phyloP scores from a whole-genome alignment of 768 basidiomycete species.

The Lactarius quietus region DNA sequence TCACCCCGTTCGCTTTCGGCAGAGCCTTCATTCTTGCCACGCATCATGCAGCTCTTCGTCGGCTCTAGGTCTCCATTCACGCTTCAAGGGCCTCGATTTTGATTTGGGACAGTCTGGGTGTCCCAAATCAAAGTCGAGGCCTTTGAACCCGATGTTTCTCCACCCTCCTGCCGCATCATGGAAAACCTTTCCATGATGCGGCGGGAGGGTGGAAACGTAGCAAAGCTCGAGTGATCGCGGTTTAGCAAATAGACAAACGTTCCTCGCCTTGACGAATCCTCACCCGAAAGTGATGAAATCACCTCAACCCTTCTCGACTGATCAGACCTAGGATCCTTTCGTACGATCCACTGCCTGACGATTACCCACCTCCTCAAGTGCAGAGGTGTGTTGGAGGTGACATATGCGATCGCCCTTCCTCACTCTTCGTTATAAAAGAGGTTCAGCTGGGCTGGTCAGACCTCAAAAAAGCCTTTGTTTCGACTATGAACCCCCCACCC shows the following conservation, averaged over 20 bases:
- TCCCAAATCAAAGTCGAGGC: too few species aligned
- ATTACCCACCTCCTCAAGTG: constrained; percentile 7
- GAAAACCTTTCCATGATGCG: too few species aligned
- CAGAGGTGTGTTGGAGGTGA: constrained; percentile 20
- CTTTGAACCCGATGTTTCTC: constrained; percentile 26
- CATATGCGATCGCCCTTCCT: constrained; percentile 10
- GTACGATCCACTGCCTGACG: constrained; percentile 8
- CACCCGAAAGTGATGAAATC: constrained; percentile 20
- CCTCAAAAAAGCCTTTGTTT: constrained; percentile 44
- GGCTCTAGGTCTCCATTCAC: constrained; percentile 16
- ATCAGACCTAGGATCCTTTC: constrained; percentile 21
- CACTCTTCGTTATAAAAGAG: constrained; percentile 9
- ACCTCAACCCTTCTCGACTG: constrained; percentile 12
- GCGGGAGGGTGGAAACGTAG: too few species aligned
- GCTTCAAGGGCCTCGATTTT: constrained; percentile 26
- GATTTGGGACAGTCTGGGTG: not conserved
- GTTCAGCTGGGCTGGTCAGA: constrained; percentile 9
- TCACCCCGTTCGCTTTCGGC: constrained; percentile 20
- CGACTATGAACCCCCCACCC: constrained; percentile 59
- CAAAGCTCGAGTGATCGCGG: constrained; percentile 21
- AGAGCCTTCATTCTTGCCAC: constrained; percentile 14
- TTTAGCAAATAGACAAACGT: constrained; percentile 13
- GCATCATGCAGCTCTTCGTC: constrained; percentile 13
- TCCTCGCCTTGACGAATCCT: constrained; percentile 8
- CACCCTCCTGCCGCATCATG: constrained; percentile 17